Evolutionary conservation across 805 yeast species (phyloP), one percentile per base, ranked within the genome.

Genomic region (Metschnikowia shivogae): DNA sequence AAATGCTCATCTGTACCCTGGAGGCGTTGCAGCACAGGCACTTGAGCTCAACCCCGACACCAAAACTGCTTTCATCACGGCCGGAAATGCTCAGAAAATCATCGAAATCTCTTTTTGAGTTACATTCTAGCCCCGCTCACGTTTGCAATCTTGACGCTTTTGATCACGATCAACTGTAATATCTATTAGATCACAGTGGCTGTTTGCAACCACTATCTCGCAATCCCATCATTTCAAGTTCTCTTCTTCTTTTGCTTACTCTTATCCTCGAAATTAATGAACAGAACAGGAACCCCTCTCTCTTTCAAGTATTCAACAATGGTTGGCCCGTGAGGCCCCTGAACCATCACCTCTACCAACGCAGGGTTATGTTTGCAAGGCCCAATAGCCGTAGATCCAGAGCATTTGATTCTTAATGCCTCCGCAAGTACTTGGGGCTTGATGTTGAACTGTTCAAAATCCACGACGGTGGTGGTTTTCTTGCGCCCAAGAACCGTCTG

Each of bases 401-500:
- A 90, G 61, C 98, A 93, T 51, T 81, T 82, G 17, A 81, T 80
- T 47, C 84, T 81, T 50, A 92, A 64, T 36, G 81, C 84, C 27
- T 78, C 80, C 2, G 95, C 82, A 13, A 93, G 63, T 8, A 72
- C 72, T 26, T 78, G 81, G 0, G 88, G 76, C 45, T 81, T 82
- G 30, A 92, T 74, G 43, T 74, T 72, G 61, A 79, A 92, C 5
- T 70, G 67, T 48, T 87, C 95, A 49, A 86, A 73, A 47, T 87
- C 84, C 13, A 76, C 70, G 1, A 90, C 77, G 30, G 81, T 72
- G 0, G 98, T 92, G 13, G 89, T 78, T 5, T 82, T 70, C 60
- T 89, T 92, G 44, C 95, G 74, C 1, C 97, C 96, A 48, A 85
- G 81, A 53, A 86, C 85, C 49, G 80, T 77, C 59, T 87, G 93